Evolutionary conservation across 768 basidiomycete species (phyloP), one percentile per base, ranked within the genome.

Genomic region (Trametes meyenii): DNA sequence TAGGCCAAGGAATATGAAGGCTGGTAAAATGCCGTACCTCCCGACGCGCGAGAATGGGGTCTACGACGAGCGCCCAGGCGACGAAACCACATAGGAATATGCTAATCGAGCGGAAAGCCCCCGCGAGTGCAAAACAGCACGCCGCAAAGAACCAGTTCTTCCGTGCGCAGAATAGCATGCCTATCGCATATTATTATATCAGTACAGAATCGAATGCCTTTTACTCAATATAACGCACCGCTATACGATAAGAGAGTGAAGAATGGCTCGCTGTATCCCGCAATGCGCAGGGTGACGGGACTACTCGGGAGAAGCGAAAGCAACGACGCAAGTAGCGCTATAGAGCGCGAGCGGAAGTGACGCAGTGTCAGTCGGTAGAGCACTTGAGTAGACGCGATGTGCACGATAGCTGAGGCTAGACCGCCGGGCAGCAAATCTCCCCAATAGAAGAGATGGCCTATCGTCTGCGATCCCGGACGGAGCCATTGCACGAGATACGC

Each of bases 251-350:
- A 74, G 61, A 84, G 83, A 0, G 95, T 89, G 73, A 92, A 96
- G 72, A 94, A 89, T 0, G 95, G 91, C 69, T 98, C 96, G 50
- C 77, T 85, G 72, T 91, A 96, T 0, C 90, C 82, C 0, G 88
- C 87, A 48, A 88, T 81, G 24, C 85, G 81, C 21, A 91, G 73
- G 0, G 90, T 86, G 0, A 83, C 81, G 2, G 95, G 95, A 46
- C 94, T 92, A 55, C 89, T 91, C 0, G 93, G 84, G 5, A 98
- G 69, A 44, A 95, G 77, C 23, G 92, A 94, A 19, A 97, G 77
- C 19, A 87, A 62, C 0, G 86, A 69, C 0, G 89, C 77, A 16
- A 90, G 77, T 40, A 80, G 75, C 2, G 95, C 89, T 33, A 91
- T 76, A 2, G 80, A 71, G 0, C 81, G 80, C 0, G 84, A 85